Base-by-base conservation (phyloP, 2,329 filamentous ascomycete species). In the Aspergillus sp. region DNA sequence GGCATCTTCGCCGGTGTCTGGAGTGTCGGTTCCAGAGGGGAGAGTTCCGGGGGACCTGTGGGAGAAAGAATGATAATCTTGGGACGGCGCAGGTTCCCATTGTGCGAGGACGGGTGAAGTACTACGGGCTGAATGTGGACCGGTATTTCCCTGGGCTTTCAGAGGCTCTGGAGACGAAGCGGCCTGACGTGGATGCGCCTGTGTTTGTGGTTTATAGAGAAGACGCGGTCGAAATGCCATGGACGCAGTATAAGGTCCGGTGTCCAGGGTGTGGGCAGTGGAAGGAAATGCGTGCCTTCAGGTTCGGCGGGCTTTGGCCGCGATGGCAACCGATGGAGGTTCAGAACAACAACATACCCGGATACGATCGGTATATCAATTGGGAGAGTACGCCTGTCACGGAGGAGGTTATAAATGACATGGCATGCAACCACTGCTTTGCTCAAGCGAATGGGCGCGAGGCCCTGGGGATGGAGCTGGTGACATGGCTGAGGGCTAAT, bases 81-180 rank as follows among this genome's bases (percentile, higher is more conserved):
- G 49, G 49, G 11, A 52, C 49, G 3, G 7, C 18, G 3, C 34
- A 22, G 5, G 26, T 44, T 3, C 49, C 49, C 1, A 52, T 52
- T 5, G 39, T 44, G 9, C 11, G 8, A 2, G 49, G 49, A 15
- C 9, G 49, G 32, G 39, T 22, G 12, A 18, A 34, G 39, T 32
- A 4, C 9, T 52, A 34, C 8, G 49, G 39, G 5, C 43, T 39
- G n/a, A 11, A 20, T 1, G 26, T 52, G 4, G 49, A 52, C 22
- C 49, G 49, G 11, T 52, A 52, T 24, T 52, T 52, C 24, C 49
- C 49, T 18, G 39, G 12, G 20, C 7, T 52, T 11, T 52, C 39
- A 0, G 22, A 32, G 0, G 49, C 15, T 4, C 15, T 44, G 1
- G 7, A 12, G 7, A 32, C 3, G 0, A 32, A 44, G 20, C 49